Evolutionary conservation across 1,284 basidiomycete species (phyloP).

Genomic region (Coriolopsis trogii): DNA sequence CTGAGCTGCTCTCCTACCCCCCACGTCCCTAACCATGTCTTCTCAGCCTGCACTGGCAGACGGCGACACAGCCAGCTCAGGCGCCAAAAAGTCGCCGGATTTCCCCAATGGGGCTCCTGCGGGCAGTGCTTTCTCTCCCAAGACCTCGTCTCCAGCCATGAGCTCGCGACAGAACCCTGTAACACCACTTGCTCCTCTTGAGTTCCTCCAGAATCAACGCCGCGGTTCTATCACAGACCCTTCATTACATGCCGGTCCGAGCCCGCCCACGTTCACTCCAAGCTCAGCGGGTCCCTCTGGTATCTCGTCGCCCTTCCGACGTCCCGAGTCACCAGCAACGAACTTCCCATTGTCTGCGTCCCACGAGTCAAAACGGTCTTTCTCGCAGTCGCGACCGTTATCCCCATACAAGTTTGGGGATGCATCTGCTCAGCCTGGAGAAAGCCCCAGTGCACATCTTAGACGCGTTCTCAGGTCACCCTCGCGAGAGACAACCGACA

Average conservation of each 20-base stretch:
- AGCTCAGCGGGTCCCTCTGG: slow-evolving; percentile 26
- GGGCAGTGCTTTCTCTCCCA: slow-evolving; percentile 34
- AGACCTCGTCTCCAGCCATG: slow-evolving; percentile 35
- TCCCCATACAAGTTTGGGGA: slow-evolving; percentile 74
- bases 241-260: slow-evolving; percentile 59
- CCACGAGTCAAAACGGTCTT: slow-evolving; percentile 39
- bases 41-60: slow-evolving; percentile 23
- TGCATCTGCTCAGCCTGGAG: slow-evolving; percentile 48
- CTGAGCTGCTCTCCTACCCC: slow-evolving; percentile 21
- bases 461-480: slow-evolving; percentile 41
- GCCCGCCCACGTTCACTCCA: slow-evolving; percentile 32
- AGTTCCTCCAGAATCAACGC: slow-evolving; percentile 76
- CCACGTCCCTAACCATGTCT: slow-evolving; percentile 28
- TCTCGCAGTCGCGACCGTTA: slow-evolving; percentile 55
- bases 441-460: slow-evolving; percentile 53
- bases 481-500: slow-evolving; percentile 30
- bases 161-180: slow-evolving; percentile 41
- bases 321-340: slow-evolving; percentile 28
- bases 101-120: slow-evolving; percentile 25
- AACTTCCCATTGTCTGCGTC: slow-evolving; percentile 33
- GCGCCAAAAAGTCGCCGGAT: slow-evolving; percentile 26
- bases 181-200: slow-evolving; percentile 68
- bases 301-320: slow-evolving; percentile 31
- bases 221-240: slow-evolving; percentile 82
- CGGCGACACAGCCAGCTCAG: slow-evolving; percentile 21